Percentiles rank a stretch among this genome's conserved stretches.
phyloP scores from a whole-genome alignment of 768 basidiomycete genomes.

The Daedaleopsis nitida region DNA sequence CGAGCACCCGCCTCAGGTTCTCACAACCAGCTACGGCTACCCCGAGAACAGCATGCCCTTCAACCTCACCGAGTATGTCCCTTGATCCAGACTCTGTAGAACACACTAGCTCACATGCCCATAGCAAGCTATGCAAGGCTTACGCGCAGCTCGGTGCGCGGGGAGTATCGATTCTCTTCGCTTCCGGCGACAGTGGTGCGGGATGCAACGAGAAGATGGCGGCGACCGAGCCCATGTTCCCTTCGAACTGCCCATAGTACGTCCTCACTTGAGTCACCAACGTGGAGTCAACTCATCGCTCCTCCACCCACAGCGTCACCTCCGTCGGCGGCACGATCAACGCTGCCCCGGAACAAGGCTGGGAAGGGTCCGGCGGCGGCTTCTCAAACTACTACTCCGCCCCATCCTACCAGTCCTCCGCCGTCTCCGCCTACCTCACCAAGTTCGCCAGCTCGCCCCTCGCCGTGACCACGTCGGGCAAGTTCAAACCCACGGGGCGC shows the following conservation, averaged over 20 bases:
- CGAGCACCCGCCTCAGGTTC: constrained; percentile 50
- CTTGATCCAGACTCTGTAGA: background rate
- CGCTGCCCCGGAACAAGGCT: constrained; percentile 52
- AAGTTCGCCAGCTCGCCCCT: constrained; percentile 46
- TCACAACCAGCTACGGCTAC: constrained; percentile 72
- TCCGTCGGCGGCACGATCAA: constrained; percentile 63
- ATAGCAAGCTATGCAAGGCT: constrained; percentile 35
- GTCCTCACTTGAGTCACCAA: background rate
- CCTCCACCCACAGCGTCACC: constrained; percentile 42
- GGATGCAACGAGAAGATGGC: constrained; percentile 43
- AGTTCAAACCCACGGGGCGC: constrained; percentile 39
- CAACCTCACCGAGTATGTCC: constrained; percentile 48
- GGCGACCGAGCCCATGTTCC: constrained; percentile 55
- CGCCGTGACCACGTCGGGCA: constrained; percentile 50
- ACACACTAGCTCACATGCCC: constrained; percentile 40
- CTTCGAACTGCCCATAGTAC: constrained; percentile 43
- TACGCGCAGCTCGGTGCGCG: constrained; percentile 38
- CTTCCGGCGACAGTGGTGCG: constrained; percentile 40
- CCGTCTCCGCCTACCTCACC: constrained; percentile 46
- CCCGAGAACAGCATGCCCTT: constrained; percentile 68
- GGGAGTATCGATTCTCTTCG: constrained; percentile 37
- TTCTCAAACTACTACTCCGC: constrained; percentile 65
- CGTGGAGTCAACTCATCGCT: background rate
- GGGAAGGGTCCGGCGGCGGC: constrained; percentile 66
- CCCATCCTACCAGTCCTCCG: constrained; percentile 55